phyloP scores from a whole-genome alignment of 495 filamentous ascomycete genomes.

The Daldinia concentrica region DNA sequence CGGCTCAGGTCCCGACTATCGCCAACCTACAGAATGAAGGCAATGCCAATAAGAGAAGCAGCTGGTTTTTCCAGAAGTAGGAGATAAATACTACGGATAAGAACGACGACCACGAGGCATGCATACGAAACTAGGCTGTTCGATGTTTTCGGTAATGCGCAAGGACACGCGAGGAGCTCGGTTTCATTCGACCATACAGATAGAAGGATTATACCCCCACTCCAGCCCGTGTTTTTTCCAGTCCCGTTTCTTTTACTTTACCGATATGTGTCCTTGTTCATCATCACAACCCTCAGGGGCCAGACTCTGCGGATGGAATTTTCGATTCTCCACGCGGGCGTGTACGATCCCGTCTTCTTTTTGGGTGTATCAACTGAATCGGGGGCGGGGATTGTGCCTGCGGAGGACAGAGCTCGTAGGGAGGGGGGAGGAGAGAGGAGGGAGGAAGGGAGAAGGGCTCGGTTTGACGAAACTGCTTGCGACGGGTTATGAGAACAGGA shows the following conservation, averaged over 20 bases:
- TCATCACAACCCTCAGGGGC: conserved; percentile 2
- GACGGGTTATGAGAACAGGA: conserved; percentile 39
- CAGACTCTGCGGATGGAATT: conserved; percentile 16
- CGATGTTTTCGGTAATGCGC: conserved; percentile 23
- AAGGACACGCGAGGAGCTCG: conserved; percentile 29
- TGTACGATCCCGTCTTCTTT: neutral
- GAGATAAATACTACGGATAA: conserved; percentile 9
- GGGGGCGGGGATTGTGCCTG: conserved; percentile 7
- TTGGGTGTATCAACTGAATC: neutral
- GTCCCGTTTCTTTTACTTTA: conserved; percentile 17
- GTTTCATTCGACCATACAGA: conserved; percentile 35
- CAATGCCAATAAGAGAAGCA: conserved; percentile 62
- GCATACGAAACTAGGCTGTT: conserved; percentile 32
- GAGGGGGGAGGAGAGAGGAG: neutral
- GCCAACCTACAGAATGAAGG: conserved; percentile 61
- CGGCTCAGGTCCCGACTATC: conserved; percentile 61
- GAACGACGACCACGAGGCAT: conserved; percentile 9
- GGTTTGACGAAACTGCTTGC: conserved; percentile 32
- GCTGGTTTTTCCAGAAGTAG: conserved; percentile 67
- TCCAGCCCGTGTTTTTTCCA: conserved; percentile 19
- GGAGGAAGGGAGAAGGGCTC: neutral
- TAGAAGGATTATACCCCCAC: conserved; percentile 44
- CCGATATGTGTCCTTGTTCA: conserved; percentile 12
- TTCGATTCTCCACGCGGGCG: neutral
- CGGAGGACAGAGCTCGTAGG: neutral